Conservation (phyloP, 129 eudicot genomes). For the Sambucus nigra region DNA sequence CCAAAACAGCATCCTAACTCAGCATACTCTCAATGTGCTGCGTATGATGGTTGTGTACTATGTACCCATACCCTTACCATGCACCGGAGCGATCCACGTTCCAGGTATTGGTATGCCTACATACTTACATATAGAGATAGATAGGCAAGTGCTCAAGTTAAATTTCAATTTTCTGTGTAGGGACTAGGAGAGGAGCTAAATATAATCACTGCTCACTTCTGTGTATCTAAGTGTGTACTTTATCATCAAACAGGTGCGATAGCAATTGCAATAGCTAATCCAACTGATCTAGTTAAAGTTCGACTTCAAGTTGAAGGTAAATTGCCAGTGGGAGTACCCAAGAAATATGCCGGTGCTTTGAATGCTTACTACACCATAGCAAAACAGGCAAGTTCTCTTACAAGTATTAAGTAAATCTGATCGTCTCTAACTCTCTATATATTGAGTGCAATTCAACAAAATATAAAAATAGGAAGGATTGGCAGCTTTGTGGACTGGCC, state of each 20-base stretch:
- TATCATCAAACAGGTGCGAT: slow-evolving; percentile 59
- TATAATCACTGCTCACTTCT: neutral
- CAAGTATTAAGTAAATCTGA: neutral
- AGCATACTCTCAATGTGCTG: no score
- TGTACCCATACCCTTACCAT: no score
- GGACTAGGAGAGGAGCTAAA: neutral
- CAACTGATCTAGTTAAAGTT: slow-evolving; percentile 94
- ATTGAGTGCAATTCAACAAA: slow-evolving; percentile 1
- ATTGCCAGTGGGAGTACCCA: slow-evolving; percentile 60
- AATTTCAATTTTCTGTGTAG: no score
- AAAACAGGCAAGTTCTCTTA: slow-evolving; percentile 39
- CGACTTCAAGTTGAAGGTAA: slow-evolving; percentile 97
- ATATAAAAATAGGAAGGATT: slow-evolving; percentile 66
- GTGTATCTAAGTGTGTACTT: neutral
- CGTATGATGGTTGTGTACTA: no score
- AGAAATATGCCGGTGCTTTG: slow-evolving; percentile 76
- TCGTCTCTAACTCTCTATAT: slow-evolving; percentile 1
- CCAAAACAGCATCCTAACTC: no score
- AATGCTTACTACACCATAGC: slow-evolving; percentile 73
- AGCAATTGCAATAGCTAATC: slow-evolving; percentile 84
- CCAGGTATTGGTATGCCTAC: neutral
- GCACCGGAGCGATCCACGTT: neutral
- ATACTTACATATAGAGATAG: neutral
- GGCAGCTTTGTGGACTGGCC: slow-evolving; percentile 82
- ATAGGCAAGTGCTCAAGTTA: neutral